These are phyloP conservation scores for Aphanomyces invadans DNA, from an alignment of 352 stramenopile species.

Conservation along the genomic window DNA sequence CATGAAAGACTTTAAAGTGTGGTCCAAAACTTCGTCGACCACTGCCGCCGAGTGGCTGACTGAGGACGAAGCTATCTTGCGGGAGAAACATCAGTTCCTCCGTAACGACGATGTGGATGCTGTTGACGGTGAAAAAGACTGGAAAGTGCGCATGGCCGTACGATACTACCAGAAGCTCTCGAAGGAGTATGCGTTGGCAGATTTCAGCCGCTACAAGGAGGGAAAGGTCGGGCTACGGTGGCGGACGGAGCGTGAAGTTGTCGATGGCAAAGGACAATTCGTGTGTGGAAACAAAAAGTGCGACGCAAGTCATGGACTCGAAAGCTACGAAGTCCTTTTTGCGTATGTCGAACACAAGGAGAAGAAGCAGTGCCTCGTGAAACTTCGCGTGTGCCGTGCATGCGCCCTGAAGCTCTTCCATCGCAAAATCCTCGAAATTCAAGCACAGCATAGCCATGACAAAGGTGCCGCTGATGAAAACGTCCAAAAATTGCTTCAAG, in stretches of 20 bases:
- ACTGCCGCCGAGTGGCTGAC: conserved; percentile 1
- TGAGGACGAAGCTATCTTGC: conserved; percentile 29
- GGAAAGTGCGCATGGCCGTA: conserved; percentile 69
- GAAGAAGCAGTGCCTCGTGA: conserved; percentile 66
- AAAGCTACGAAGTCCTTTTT: conserved; percentile 78
- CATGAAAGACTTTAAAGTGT: conserved; percentile 19
- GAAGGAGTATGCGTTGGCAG: conserved; percentile 71
- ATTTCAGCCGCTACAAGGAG: conserved; percentile 55
- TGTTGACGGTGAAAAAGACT: conserved; percentile 42
- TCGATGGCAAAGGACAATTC: conserved; percentile 74
- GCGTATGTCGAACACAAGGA: conserved; percentile 57
- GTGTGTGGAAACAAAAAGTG: conserved; percentile 69
- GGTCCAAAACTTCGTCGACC: not conserved
- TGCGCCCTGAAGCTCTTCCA: conserved; percentile 71
- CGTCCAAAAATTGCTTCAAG: not conserved
- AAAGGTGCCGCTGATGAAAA: not conserved
- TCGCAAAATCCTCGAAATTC: conserved; percentile 37
- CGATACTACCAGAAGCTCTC: conserved; percentile 81
- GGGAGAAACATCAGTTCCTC: conserved; percentile 63
- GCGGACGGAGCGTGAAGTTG: conserved; percentile 69
- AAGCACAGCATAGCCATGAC: conserved; percentile 27
- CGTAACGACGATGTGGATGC: conserved; percentile 60
- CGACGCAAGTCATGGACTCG: conserved; percentile 34
- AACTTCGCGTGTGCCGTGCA: conserved; percentile 51
- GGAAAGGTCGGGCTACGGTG: conserved; percentile 66